Base-by-base conservation (phyloP, 2,329 filamentous ascomycete species). In the Pyricularia sp. region DNA sequence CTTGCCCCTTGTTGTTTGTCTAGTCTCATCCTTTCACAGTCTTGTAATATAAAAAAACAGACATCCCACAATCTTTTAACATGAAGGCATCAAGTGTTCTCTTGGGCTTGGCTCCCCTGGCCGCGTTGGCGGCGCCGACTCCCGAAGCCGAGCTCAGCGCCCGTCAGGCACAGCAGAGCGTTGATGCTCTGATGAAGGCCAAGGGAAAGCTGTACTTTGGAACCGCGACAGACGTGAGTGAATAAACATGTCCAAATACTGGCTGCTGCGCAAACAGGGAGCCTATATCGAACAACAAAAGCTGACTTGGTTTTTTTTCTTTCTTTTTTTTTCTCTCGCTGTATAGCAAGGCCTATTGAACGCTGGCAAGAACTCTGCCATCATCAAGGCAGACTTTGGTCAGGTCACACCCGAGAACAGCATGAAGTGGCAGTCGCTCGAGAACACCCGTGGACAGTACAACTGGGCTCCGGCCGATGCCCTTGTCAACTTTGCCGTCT, bases 171-270 rank as follows among this genome's bases (percentile, higher is more conserved):
- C 65, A 78, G 3, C 76, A 79, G 69, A 85, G 84, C 77, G 80
- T 90, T 71, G 82, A 89, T 74, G 75, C 76, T 68, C 80, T 84
- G 28, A 85, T 90, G 78, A 85, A 85, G 75, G 83, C 84, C 69
- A 84, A 86, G 73, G 88, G 88, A 71, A 91, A 91, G 80, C 81
- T 85, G 71, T 92, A 91, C 78, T 86, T 85, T 69, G 90, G 89
- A 71, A 84, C 83, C 17, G 82, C 80, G 68, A 81, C 84, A 1
- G 88, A 91, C 74, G 59, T 63, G 59, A 63, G 59, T 63, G 25
- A 25, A 30, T 23, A 25, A 23, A 9, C 3, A 31, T 28, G 10
- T 59, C 9, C 7, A 26, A 12, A 26, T 10, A 11, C 58, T 25
- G 23, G 58, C 17, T 23, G 10, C 7, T 25, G 23, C 11, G 11